A percentile compares a stretch with the other conserved stretches of the same genome.
Conservation (phyloP, 306 rosid genomes). For the Dryas alaskensis region DNA sequence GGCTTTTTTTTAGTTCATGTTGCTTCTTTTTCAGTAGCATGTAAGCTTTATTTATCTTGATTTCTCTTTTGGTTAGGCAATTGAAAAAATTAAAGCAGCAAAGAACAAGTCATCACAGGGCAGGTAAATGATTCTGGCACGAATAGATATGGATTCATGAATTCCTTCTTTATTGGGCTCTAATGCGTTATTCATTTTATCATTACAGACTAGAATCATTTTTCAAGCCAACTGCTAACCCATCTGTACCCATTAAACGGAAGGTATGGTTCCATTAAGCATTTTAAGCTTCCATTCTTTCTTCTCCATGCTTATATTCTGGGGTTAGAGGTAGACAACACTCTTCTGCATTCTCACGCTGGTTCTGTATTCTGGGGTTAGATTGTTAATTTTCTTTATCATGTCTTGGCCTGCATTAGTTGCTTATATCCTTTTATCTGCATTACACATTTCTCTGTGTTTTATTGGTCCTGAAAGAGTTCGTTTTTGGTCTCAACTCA, state of each 20-base stretch:
- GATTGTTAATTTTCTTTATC: background rate
- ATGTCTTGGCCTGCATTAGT: slow-evolving; percentile 3
- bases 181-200: slow-evolving; percentile 10
- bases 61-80: slow-evolving; percentile 56
- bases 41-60: slow-evolving; percentile 13
- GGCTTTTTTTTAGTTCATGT: slow-evolving; percentile 23
- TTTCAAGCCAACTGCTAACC: slow-evolving; percentile 67
- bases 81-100: slow-evolving; percentile 93
- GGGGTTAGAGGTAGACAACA: background rate
- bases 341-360: background rate
- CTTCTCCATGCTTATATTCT: background rate
- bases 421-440: background rate
- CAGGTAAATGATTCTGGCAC: slow-evolving; percentile 52
- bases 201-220: slow-evolving; percentile 78
- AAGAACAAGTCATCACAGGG: slow-evolving; percentile 94
- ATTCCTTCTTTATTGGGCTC: slow-evolving; percentile 14
- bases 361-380: background rate
- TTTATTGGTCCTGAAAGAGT: background rate
- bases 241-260: slow-evolving; percentile 70
- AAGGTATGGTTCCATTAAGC: slow-evolving; percentile 52
- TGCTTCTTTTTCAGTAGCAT: slow-evolving; percentile 12
- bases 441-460: background rate
- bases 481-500: background rate
- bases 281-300: slow-evolving; percentile 3
- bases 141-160: slow-evolving; percentile 5